Conservation (phyloP, 306 rosid species). For the Mimosa pudica region DNA sequence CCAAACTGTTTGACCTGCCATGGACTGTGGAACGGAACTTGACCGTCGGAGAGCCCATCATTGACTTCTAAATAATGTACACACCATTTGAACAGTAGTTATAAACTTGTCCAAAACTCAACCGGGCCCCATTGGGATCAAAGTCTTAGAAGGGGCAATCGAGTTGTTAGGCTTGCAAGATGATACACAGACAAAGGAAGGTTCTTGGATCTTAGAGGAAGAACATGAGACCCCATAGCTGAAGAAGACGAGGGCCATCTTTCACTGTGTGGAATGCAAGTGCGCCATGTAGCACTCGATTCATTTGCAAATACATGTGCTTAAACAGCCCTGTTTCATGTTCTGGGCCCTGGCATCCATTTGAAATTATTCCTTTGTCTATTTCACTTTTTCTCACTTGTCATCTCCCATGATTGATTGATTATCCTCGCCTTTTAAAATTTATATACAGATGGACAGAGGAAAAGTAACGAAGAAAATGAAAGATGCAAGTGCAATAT, state of each 20-base stretch:
- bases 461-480: background rate
- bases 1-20: conserved; percentile 71
- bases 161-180: conserved; percentile 23
- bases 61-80: conserved; percentile 55
- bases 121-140: background rate
- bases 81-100: background rate
- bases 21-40: conserved; percentile 77
- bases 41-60: conserved; percentile 70
- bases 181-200: background rate
- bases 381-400: background rate
- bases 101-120: background rate
- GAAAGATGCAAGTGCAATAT: background rate
- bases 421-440: background rate
- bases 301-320: background rate
- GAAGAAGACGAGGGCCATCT: background rate
- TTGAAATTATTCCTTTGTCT: conserved; percentile 12
- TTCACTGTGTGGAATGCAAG: background rate
- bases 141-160: conserved; percentile 5
- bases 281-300: background rate
- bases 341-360: conserved; percentile 20
- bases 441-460: background rate
- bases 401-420: too few species aligned
- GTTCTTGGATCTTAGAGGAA: conserved; percentile 18
- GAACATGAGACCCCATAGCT: background rate
- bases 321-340: conserved; percentile 4